Base-by-base conservation (phyloP, 768 basidiomycete genomes). In the Clitopilus hobsonii region DNA sequence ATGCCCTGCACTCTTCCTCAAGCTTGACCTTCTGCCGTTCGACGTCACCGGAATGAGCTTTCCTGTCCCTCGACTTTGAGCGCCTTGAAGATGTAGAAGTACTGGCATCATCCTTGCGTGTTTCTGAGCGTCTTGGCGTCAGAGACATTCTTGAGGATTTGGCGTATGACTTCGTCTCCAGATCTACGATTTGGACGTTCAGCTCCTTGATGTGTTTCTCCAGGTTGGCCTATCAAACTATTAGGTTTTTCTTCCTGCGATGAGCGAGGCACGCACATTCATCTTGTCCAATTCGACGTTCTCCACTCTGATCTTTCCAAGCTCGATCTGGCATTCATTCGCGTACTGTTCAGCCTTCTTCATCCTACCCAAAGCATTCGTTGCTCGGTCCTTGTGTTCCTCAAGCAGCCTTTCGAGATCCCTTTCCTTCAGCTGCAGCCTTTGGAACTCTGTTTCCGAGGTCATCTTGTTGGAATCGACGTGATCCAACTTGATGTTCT, bases 171-270 rank as follows among this genome's bases (percentile, higher is more conserved):
- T 77, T 88, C 1, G 91, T 89, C 67, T 91, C 91, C 16, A 93
- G 76, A 63, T 93, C 91, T 7, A 90, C 84, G 54, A 94, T 84
- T 36, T 85, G 87, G 38, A 91, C 80, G 57, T 91, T 91, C 27
- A 93, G 71, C 51, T 93, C 92, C 64, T 91, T 92, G 64, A 89
- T 77, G 64, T 91, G 88, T 64, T 91, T 93, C 73, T 94, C 91
- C 16, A 94, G 74, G 58, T 78, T 83, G 10, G 89, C 89, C 92
- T 94, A 18, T 18, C 18, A 45, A 11, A 16, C 6, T 2, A 45
- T 45, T 20, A 45, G 41, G 22, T 8, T 20, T n/a, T n/a, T 11
- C n/a, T 45, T 20, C 16, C 41, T 5, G 22, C 5, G 22, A 52
- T 10, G 32, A 36, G 10, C 8, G 53, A 27, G 26, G 5, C 2